Base-by-base conservation (phyloP, 2,329 filamentous ascomycete species). In the Torrubiellomyces zombiae region DNA sequence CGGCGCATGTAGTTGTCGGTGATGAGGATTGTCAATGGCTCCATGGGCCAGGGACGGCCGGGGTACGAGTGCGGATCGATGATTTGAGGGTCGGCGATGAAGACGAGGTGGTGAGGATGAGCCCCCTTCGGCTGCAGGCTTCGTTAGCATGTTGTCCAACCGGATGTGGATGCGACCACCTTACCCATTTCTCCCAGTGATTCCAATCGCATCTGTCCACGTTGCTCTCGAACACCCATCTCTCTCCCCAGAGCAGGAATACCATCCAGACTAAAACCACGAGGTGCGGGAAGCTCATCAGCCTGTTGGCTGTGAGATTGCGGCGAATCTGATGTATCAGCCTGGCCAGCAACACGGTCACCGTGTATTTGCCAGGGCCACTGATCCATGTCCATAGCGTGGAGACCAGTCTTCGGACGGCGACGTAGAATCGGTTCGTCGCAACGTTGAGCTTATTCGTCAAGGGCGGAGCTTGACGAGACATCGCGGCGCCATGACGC, bases 51-150 rank as follows among this genome's bases (percentile, higher is more conserved):
- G 6, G 67, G 66, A 14, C 85, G 73, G 38, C 77, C 82, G 3
- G 83, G 81, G 42, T 94, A 94, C n/a, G 83, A 91, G 49, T 94
- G 81, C 27, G 83, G 80, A 50, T 94, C 85, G 42, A 89, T 82
- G 30, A 94, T 65, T 48, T 94, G 85, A 21, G 85, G 85, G 44
- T 94, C 85, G 32, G 85, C 82, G 36, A 94, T 63, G 45, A 94
- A 74, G 38, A 81, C 62, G 37, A 92, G 63, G 44, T 75, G 80
- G 48, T 95, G 85, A 15, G 89, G 89, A 17, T 65, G 70, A 25
- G 85, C 76, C 37, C 64, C 71, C 40, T 65, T 53, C 26, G 83
- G 81, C 89, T 93, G 43, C 18, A 16, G n/a, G 4, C n/a, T 22
- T 18, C 15, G 23, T 26, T 16, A 29, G 25, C 18, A 9, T 21